Evolutionary conservation across 2,329 filamentous ascomycete genomes (phyloP), one percentile per base, ranked within the genome.

Genomic region (Scortechinia acanthostroma): DNA sequence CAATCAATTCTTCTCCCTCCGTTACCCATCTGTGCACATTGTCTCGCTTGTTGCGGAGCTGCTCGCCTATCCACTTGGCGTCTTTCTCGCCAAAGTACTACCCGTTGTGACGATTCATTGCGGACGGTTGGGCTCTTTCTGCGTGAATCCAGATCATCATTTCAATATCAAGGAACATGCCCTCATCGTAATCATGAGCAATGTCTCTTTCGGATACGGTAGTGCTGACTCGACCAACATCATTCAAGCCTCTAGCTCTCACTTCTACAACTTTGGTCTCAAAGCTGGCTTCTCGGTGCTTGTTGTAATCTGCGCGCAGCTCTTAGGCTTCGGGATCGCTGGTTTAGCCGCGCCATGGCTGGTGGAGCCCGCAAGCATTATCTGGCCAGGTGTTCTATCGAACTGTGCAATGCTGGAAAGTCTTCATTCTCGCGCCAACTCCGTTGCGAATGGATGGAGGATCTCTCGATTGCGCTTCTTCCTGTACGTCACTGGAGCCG

Each of bases 301-400:
- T 3, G 67, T 81, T 48, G 73, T 71, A 45, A 70, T 83, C 47
- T 78, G 76, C 2, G 81, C 76, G 1, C 75, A 83, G 47, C 69
- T 78, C 53, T 77, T 80, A 47, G 81, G 81, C 4, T 82, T 82
- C 50, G 79, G 80, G 2, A 63, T 84, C 22, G 80, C 80, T 4
- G 80, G 80, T 2, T 56, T 83, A 46, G 66, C 70, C 21, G 67
- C 77, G 19, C 70, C 76, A 25, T 83, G 79, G 60, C 68, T 84
- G 21, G 70, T 79, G 21, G 75, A 67, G 60, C 80, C 77, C 1
- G 76, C 79, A 2, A 71, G 76, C 44, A 83, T 83, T 77, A 75
- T 83, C 44, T 83, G 79, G 78, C 79, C 79, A 30, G 10, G 10
- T 30, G 25, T 30, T 30, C 25, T 30, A 30, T 30, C 61, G 3